These are phyloP conservation scores for Lactarius pseudohatsudake DNA, from an alignment of 768 basidiomycete genomes.

Conservation along the genomic window DNA sequence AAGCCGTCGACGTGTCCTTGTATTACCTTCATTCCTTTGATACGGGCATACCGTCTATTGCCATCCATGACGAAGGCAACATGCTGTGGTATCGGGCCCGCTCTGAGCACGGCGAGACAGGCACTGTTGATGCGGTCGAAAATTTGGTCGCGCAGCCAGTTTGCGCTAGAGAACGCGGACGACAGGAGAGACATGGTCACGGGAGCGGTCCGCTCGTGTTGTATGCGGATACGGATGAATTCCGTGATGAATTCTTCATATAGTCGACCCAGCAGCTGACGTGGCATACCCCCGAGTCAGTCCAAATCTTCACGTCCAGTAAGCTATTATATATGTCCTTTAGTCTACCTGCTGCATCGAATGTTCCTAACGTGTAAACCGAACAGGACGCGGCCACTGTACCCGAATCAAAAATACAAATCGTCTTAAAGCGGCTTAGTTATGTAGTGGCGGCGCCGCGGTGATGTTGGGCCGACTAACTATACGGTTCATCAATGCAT, in stretches of 20 bases:
- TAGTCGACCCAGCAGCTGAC: not conserved
- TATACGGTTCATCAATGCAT: not conserved
- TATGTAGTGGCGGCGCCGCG: not conserved
- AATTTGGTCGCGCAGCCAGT: conserved; percentile 30
- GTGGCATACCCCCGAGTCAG: not conserved
- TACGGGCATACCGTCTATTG: conserved; percentile 85
- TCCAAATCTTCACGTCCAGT: not conserved
- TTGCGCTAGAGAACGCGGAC: conserved; percentile 10
- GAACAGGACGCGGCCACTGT: not conserved
- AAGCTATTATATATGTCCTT: not conserved
- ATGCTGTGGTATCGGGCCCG: conserved; percentile 86
- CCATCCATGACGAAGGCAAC: conserved; percentile 98
- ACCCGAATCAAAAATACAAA: too few relatives aligned
- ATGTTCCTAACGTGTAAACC: not conserved
- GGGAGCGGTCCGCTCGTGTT: conserved; percentile 14
- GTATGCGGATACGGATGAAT: not conserved
- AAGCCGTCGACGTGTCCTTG: conserved; percentile 89
- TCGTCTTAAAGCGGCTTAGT: not conserved
- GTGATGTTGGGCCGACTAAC: not conserved
- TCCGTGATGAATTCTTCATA: not conserved
- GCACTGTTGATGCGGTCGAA: conserved; percentile 41
- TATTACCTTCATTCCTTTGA: conserved; percentile 57
- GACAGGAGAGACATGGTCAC: conserved; percentile 29
- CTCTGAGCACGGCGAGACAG: conserved; percentile 64
- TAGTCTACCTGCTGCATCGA: not conserved